Evolutionary conservation across 75 land plant genomes (phyloP).

Genomic region (Selaginella tamariscina): DNA sequence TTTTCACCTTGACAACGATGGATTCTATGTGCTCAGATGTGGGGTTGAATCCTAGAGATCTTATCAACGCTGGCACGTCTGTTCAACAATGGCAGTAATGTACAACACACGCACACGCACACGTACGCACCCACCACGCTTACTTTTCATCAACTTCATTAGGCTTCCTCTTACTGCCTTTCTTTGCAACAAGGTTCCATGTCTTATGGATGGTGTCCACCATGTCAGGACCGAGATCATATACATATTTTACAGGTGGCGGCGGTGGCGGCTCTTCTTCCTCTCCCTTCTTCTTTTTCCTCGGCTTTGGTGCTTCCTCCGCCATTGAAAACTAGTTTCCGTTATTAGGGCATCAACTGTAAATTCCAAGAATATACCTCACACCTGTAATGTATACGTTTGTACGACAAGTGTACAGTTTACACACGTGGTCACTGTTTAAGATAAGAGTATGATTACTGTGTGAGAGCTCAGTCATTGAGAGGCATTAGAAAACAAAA

Average conservation of each 20-base stretch:
- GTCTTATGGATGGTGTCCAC: not conserved
- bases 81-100: too few relatives aligned
- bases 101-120: too few relatives aligned
- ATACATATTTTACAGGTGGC: not conserved
- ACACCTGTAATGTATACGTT: too few relatives aligned
- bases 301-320: not conserved
- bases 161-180: not conserved
- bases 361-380: too few relatives aligned
- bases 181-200: not conserved
- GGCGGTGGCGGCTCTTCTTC: not conserved
- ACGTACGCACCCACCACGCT: not conserved
- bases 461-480: too few relatives aligned
- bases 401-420: too few relatives aligned
- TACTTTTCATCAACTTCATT: not conserved
- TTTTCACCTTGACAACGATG: not conserved
- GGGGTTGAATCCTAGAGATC: constrained; percentile 11
- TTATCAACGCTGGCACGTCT: constrained; percentile 9
- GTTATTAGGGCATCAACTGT: too few relatives aligned
- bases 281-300: not conserved
- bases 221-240: not conserved
- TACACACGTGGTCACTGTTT: too few relatives aligned
- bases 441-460: too few relatives aligned
- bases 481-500: too few relatives aligned
- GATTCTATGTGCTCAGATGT: not conserved
- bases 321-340: not conserved